These are phyloP conservation scores for Ulota crispa DNA, from an alignment of 225 moss, liverwort and hornwort genomes.

Conservation along the genomic window DNA sequence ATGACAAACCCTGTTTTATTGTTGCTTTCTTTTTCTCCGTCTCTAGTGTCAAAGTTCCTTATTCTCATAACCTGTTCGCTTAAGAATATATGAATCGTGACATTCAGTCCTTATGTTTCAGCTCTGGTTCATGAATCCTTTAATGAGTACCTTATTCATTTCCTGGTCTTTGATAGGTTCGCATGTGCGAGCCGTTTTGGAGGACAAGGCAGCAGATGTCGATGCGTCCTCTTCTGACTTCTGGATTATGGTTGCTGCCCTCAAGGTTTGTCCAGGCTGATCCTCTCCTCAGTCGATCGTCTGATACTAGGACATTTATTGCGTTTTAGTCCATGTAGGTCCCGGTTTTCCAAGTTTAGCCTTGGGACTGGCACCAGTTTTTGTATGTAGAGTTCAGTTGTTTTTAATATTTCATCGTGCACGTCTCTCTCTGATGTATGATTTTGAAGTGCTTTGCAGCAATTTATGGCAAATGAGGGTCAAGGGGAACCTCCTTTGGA, in stretches of 20 bases:
- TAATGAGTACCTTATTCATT: background rate
- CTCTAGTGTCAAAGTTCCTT: background rate
- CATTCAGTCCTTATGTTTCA: background rate
- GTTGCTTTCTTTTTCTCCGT: slow-evolving; percentile 16
- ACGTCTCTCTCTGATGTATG: slow-evolving; percentile 16
- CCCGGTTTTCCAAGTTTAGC: background rate
- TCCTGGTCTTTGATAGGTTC: slow-evolving; percentile 52
- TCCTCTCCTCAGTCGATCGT: slow-evolving; percentile 1
- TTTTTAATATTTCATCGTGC: background rate
- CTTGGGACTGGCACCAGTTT: background rate
- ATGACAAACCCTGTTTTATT: background rate
- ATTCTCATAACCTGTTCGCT: background rate
- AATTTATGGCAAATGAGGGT: slow-evolving; percentile 91
- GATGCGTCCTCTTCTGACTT: slow-evolving; percentile 79
- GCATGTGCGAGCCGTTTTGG: slow-evolving; percentile 70
- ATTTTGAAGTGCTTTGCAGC: slow-evolving; percentile 44
- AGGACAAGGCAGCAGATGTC: slow-evolving; percentile 73
- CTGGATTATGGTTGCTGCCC: slow-evolving; percentile 96
- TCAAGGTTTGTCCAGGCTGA: slow-evolving; percentile 61
- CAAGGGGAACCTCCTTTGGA: slow-evolving; percentile 97
- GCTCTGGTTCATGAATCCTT: slow-evolving; percentile 1
- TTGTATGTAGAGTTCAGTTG: background rate
- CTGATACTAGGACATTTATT: background rate
- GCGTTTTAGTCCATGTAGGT: background rate
- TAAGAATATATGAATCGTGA: background rate